Conservation (phyloP, 2,329 filamentous ascomycete genomes). For the Arachnomyces sp. region DNA sequence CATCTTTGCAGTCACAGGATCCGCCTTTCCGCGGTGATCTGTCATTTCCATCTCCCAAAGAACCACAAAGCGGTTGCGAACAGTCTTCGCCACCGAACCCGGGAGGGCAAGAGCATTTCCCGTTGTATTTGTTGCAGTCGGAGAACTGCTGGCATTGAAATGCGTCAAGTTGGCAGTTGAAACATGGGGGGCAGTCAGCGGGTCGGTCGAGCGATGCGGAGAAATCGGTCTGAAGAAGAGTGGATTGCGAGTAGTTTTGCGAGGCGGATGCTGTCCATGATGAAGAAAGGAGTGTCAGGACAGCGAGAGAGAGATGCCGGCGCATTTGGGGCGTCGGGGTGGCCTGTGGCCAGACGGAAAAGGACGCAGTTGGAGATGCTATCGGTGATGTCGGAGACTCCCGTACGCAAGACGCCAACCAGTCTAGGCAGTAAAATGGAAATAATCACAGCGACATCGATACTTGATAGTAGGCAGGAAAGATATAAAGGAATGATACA, state of each 20-base stretch:
- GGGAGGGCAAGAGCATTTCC: slow-evolving; percentile 83
- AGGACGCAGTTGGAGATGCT: background rate
- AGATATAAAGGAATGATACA: no score
- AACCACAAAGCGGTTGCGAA: slow-evolving; percentile 83
- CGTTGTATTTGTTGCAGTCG: slow-evolving; percentile 78
- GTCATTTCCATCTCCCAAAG: slow-evolving; percentile 70
- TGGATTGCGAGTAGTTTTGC: slow-evolving; percentile 51
- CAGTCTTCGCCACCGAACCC: slow-evolving; percentile 95
- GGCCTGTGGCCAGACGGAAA: background rate
- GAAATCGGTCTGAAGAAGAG: slow-evolving; percentile 54
- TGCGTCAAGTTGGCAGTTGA: slow-evolving; percentile 93
- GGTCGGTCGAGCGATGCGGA: slow-evolving; percentile 66
- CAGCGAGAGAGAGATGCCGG: slow-evolving; percentile 1
- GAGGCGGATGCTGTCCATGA: slow-evolving; percentile 19
- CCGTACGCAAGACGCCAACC: no score
- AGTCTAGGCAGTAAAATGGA: no score
- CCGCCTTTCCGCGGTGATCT: slow-evolving; percentile 64
- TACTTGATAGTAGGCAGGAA: no score
- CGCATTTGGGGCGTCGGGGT: slow-evolving; percentile 9
- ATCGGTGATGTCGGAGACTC: no score
- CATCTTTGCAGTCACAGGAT: slow-evolving; percentile 77
- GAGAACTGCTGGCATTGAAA: slow-evolving; percentile 89
- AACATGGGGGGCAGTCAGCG: slow-evolving; percentile 51
- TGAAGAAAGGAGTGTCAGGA: slow-evolving; percentile 19
- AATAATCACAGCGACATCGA: no score